These are phyloP conservation scores for Magnaporthiopsis rhizophila DNA, from an alignment of 2,329 filamentous ascomycete genomes.

Conservation along the genomic window DNA sequence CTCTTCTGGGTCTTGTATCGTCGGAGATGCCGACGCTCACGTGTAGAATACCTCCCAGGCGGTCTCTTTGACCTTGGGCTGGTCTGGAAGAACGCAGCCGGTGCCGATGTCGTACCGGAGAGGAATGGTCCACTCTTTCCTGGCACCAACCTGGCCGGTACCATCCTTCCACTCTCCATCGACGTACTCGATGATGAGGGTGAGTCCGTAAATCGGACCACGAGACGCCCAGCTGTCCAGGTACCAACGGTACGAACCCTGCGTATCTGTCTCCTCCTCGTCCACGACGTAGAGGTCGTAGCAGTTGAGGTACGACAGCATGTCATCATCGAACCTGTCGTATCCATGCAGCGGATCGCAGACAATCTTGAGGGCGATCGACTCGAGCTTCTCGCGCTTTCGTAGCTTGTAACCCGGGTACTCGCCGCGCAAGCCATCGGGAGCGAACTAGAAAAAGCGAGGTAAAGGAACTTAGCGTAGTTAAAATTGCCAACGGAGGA, in stretches of 20 bases:
- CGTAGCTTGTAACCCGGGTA: conserved; percentile 31
- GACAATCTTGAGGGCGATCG: conserved; percentile 75
- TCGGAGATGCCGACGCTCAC: neutral
- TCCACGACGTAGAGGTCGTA: conserved; percentile 2
- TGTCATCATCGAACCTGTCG: neutral
- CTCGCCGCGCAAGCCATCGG: neutral
- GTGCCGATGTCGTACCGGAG: conserved; percentile 2
- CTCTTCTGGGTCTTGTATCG: too few relatives aligned
- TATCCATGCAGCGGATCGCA: neutral
- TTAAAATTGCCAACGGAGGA: too few relatives aligned
- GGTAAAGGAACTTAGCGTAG: too few relatives aligned
- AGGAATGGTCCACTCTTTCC: neutral
- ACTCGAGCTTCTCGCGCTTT: conserved; percentile 64
- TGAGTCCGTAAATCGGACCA: neutral
- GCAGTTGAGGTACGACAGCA: neutral
- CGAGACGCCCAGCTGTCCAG: neutral
- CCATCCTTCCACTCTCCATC: neutral
- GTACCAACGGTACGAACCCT: neutral
- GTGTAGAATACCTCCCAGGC: neutral
- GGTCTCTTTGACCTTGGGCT: neutral
- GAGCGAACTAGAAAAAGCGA: neutral
- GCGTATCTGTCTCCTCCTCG: neutral
- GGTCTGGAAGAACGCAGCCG: neutral
- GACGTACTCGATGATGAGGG: neutral
- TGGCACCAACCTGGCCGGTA: neutral